These are phyloP conservation scores for Candida schatavii DNA, from an alignment of 805 yeast species.

Conservation along the genomic window DNA sequence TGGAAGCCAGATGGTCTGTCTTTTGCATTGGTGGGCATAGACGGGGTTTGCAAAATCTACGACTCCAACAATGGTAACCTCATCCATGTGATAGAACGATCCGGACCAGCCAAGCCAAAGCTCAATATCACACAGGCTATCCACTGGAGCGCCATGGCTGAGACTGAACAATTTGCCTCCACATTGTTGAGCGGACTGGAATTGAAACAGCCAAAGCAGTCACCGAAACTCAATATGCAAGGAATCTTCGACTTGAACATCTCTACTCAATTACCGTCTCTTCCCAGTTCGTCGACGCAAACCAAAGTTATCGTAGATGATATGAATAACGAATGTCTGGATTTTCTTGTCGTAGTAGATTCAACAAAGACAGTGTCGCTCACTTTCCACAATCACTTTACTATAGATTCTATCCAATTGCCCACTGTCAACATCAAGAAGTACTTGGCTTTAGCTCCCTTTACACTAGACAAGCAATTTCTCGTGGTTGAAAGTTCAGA, in stretches of 20 bases:
- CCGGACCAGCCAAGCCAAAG: not conserved
- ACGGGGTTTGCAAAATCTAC: slow-evolving; percentile 41
- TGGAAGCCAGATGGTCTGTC: slow-evolving; percentile 37
- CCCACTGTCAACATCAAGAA: slow-evolving; percentile 12
- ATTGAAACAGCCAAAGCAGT: not conserved
- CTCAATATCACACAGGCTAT: slow-evolving; percentile 5
- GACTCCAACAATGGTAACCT: slow-evolving; percentile 47
- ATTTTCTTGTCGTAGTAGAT: slow-evolving; percentile 26
- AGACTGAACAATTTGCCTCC: slow-evolving; percentile 3
- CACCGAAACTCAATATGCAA: not conserved
- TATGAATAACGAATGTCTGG: slow-evolving; percentile 13
- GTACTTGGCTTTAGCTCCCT: slow-evolving; percentile 10
- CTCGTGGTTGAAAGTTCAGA: slow-evolving; percentile 13
- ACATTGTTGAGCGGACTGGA: not conserved
- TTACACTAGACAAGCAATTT: slow-evolving; percentile 22
- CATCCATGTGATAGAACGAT: slow-evolving; percentile 21
- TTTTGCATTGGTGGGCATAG: slow-evolving; percentile 45
- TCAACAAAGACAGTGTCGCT: slow-evolving; percentile 19
- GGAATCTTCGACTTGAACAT: slow-evolving; percentile 28
- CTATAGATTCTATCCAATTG: slow-evolving; percentile 22
- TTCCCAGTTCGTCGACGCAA: slow-evolving; percentile 2
- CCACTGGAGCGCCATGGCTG: slow-evolving; percentile 18
- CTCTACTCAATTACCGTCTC: slow-evolving; percentile 31
- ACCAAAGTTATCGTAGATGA: slow-evolving; percentile 12
- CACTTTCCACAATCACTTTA: slow-evolving; percentile 30